Percentiles rank a stretch among this genome's conserved stretches.
These are phyloP conservation scores for Fonsecaea monophora DNA, from an alignment of 2,329 filamentous ascomycete species.

Conservation along the genomic window DNA sequence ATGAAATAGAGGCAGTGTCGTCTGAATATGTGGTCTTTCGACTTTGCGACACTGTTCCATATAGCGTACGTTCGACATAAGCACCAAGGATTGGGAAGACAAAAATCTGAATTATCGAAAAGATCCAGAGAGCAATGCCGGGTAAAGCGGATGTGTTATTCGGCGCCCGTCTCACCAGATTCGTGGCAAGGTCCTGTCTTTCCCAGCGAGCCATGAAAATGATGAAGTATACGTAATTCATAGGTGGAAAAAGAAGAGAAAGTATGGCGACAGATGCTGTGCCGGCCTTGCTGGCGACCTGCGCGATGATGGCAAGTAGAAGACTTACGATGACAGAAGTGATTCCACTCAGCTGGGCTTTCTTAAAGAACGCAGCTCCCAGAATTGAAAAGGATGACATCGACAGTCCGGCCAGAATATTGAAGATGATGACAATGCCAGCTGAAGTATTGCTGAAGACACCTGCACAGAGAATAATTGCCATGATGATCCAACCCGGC, in stretches of 20 bases:
- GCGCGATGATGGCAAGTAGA: conserved; percentile 80
- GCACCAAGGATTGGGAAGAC: conserved; percentile 78
- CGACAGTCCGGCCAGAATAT: conserved; percentile 76
- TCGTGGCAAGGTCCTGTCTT: conserved; percentile 63
- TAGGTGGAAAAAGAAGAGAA: conserved; percentile 80
- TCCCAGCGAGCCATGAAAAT: conserved; percentile 80
- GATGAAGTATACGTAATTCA: conserved; percentile 84
- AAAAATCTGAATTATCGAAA: conserved; percentile 78
- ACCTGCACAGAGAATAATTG: conserved; percentile 66
- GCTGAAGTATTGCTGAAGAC: conserved; percentile 70
- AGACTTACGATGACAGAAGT: conserved; percentile 74
- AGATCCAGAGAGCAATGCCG: conserved; percentile 78
- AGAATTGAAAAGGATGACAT: conserved; percentile 81
- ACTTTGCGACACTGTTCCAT: conserved; percentile 73
- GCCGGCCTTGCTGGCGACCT: conserved; percentile 69
- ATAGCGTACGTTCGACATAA: conserved; percentile 73
- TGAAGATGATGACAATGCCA: conserved; percentile 73
- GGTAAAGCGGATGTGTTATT: conserved; percentile 71
- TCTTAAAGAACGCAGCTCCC: conserved; percentile 82
- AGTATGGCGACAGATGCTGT: conserved; percentile 72
- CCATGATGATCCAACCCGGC: conserved; percentile 82
- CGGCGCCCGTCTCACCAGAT: conserved; percentile 69
- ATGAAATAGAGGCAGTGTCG: conserved; percentile 60
- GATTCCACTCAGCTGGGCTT: conserved; percentile 86
- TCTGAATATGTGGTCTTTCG: conserved; percentile 52